Evolutionary conservation across 352 stramenopile genomes (phyloP), one percentile per base, ranked within the genome.

Genomic region (Phytophthora melonis): DNA sequence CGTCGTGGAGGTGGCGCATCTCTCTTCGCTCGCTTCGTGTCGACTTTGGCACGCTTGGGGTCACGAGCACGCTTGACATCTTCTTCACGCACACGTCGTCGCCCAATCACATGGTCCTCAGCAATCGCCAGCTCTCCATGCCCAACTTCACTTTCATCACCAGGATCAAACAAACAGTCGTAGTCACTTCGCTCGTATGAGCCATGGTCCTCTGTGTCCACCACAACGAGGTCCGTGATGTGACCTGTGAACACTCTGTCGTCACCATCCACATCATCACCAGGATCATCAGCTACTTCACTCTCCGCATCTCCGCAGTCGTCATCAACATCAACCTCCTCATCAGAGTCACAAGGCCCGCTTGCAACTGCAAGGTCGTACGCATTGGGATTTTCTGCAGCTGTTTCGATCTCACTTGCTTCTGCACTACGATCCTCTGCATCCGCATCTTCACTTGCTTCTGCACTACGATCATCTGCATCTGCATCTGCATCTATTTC

Each of bases 131-230:
- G 3, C 1, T 49, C 8, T 61, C n/a, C 41, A 19, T 32, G 16
- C 3, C 45, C 25, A 56, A 21, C 25, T 19, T 65, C 58, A 9
- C n/a, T 14, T 23, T 54, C 41, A 45, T 65, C 58, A 7, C 5
- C 18, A 43, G 58, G 58, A 43, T 65, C 43, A 65, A 65, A 56
- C 10, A 65, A 8, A 4, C 16, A 65, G 18, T 65, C 58, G 6
- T 65, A 65, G 16, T 65, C 14, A 27, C 16, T 23, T 16, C 11
- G 6, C 11, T 27, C 41, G 5, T 41, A 3, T 27, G 11, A 3
- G 14, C n/a, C 41, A 32, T 55, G 5, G 9, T 21, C 25, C 11
- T 59, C 47, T 6, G 11, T 16, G 18, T 68, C 50, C 8, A 54
- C 61, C 21, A 54, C 7, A 13, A 25, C 61, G 23, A 59, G 34